Evolutionary conservation across 2,329 filamentous ascomycete genomes (phyloP), one percentile per base, ranked within the genome.

Genomic region (Cercospora sojina): DNA sequence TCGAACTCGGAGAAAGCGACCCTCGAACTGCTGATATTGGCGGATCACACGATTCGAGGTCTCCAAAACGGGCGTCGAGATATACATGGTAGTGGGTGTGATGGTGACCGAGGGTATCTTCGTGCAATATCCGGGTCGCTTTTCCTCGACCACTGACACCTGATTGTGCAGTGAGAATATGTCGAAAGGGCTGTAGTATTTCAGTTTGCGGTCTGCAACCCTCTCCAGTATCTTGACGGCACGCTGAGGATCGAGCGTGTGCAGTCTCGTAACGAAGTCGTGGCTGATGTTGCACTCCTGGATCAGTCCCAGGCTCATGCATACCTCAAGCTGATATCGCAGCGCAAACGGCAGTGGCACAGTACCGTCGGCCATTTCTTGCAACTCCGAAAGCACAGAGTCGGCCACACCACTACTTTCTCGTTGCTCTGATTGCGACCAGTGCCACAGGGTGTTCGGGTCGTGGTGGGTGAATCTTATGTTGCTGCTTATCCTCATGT

Each of bases 251-350:
- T 84, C 81, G 18, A 90, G 79, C 0, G 80, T 73, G 2, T 80
- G 76, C 3, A 98, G 83, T 18, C 38, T 84, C 29, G 83, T 76
- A 2, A 96, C 79, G 70, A 98, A 98, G 2, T 87, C 83, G 1
- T 79, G 76, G 0, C 82, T 84, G 53, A 98, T 85, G 56, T 86
- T 90, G 75, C 92, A 87, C 76, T 97, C 94, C 62, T 89, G 90
- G 12, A 99, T 80, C 25, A 88, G 83, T 0, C 89, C 88, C 29
- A 90, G 87, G 0, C 93, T 96, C n/a, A 98, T 84, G 75, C 94
- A 98, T 0, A 92, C 93, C 77, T 99, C 94, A 0, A 99, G 85
- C 76, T 97, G 93, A 75, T 98, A 99, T 16, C 92, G 86, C 1
- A 97, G 86, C 0, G 87, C 80, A 68, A 93, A 97, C 0, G 81